Evolutionary conservation across 1,284 basidiomycete species (phyloP).

Genomic region (Rhodotorula sp.): DNA sequence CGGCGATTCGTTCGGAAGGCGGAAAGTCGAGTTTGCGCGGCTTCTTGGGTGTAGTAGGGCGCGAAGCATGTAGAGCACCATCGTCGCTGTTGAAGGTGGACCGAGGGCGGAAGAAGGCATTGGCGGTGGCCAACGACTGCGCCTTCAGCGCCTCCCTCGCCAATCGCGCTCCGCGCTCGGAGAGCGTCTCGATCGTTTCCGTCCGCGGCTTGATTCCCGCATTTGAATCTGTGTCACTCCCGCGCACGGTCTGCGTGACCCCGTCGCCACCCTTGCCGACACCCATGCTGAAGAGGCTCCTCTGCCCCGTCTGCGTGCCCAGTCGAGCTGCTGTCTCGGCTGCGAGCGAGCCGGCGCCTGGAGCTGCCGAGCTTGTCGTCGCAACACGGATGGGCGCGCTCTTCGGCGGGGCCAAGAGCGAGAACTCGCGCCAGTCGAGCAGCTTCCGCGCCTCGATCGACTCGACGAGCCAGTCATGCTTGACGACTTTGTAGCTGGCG

Average conservation of each 20-base stretch:
- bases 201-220: not conserved
- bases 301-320: slow-evolving; percentile 26
- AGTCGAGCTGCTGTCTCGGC: slow-evolving; percentile 5
- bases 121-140: not conserved
- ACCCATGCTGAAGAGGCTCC: slow-evolving; percentile 29
- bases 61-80: not conserved
- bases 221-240: not conserved
- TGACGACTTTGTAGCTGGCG: slow-evolving; percentile 79
- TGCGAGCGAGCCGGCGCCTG: not conserved
- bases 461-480: slow-evolving; percentile 80
- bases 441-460: slow-evolving; percentile 65
- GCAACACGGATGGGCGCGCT: too few relatives aligned
- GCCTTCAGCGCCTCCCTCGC: slow-evolving; percentile 19
- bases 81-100: not conserved
- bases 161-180: slow-evolving; percentile 29
- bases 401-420: slow-evolving; percentile 14
- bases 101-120: not conserved
- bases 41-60: not conserved
- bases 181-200: slow-evolving; percentile 30
- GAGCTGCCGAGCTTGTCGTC: not conserved
- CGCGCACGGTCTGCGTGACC: not conserved
- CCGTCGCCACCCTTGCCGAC: not conserved
- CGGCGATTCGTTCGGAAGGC: slow-evolving; percentile 1
- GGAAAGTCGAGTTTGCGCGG: not conserved
- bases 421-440: slow-evolving; percentile 70